Conservation (phyloP, 2,329 filamentous ascomycete genomes). For the Fusarium domesticum region DNA sequence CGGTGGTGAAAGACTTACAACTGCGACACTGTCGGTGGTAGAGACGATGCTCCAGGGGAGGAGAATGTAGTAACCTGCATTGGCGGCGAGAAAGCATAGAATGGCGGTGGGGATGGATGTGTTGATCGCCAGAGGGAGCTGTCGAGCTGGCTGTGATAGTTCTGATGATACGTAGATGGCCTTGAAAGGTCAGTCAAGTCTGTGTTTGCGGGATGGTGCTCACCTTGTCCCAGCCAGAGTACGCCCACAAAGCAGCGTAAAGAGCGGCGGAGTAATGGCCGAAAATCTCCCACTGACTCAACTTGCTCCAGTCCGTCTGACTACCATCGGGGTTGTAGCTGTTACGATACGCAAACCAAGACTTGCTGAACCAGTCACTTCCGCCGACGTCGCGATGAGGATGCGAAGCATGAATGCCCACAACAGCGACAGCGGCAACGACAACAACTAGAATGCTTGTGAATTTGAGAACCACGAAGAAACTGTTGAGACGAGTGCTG, state of each 20-base stretch:
- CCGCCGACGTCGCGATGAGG: conserved; percentile 42
- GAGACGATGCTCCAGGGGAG: conserved; percentile 58
- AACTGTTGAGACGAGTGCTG: conserved; percentile 53
- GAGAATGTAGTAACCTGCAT: conserved; percentile 60
- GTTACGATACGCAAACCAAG: conserved; percentile 54
- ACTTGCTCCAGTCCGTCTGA: conserved; percentile 45
- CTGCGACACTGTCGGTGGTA: conserved; percentile 59
- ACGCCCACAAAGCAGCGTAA: conserved; percentile 62
- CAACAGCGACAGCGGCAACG: conserved; percentile 47
- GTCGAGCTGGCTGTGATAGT: conserved; percentile 47
- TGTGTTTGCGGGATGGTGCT: conserved; percentile 17
- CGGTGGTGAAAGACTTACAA: conserved; percentile 42
- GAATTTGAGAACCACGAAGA: conserved; percentile 56
- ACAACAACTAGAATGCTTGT: conserved; percentile 47
- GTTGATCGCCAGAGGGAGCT: conserved; percentile 61
- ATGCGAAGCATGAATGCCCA: conserved; percentile 39
- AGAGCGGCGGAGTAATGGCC: conserved; percentile 59
- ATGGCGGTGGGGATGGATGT: conserved; percentile 59
- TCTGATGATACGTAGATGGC: conserved; percentile 56
- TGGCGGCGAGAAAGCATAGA: conserved; percentile 57
- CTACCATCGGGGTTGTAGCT: conserved; percentile 49
- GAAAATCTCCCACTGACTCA: conserved; percentile 56
- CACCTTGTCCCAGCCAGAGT: conserved; percentile 65
- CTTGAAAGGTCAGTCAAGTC: conserved; percentile 31
- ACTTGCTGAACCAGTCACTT: conserved; percentile 49